phyloP scores from a whole-genome alignment of 306 rosid species.

The Canavalia ensiformis region DNA sequence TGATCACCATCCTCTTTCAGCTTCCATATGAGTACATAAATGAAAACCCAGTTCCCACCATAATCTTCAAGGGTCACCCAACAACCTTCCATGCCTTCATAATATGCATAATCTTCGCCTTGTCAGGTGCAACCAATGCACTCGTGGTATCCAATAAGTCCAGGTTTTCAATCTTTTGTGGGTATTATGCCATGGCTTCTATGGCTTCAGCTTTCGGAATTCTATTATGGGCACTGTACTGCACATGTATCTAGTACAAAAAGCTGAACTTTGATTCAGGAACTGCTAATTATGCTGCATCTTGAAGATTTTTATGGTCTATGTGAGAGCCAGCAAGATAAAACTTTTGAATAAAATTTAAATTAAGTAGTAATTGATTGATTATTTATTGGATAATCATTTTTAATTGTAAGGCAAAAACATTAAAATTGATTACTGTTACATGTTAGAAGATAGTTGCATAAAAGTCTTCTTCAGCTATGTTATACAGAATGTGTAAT shows the following conservation, averaged over 20 bases:
- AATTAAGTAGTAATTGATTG: not conserved
- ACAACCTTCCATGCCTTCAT: conserved; percentile 56
- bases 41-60: conserved; percentile 47
- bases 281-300: not conserved
- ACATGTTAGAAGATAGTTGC: not conserved
- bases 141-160: conserved; percentile 4
- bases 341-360: not conserved
- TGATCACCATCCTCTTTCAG: conserved; percentile 29
- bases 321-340: not conserved
- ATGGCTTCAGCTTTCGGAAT: conserved; percentile 50
- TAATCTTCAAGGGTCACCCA: conserved; percentile 49
- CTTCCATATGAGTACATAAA: conserved; percentile 52
- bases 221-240: conserved; percentile 42
- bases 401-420: not conserved
- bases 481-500: not conserved
- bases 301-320: conserved; percentile 14
- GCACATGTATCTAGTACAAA: conserved; percentile 15
- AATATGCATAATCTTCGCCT: conserved; percentile 45
- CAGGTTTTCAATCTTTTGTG: conserved; percentile 38
- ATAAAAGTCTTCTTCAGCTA: too few relatives aligned
- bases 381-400: not conserved
- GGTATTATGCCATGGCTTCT: conserved; percentile 46
- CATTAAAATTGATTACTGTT: not conserved
- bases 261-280: not conserved
- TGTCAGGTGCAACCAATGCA: conserved; percentile 52